These are phyloP conservation scores for Boletus speciosus DNA, from an alignment of 768 basidiomycete species.

Conservation along the genomic window DNA sequence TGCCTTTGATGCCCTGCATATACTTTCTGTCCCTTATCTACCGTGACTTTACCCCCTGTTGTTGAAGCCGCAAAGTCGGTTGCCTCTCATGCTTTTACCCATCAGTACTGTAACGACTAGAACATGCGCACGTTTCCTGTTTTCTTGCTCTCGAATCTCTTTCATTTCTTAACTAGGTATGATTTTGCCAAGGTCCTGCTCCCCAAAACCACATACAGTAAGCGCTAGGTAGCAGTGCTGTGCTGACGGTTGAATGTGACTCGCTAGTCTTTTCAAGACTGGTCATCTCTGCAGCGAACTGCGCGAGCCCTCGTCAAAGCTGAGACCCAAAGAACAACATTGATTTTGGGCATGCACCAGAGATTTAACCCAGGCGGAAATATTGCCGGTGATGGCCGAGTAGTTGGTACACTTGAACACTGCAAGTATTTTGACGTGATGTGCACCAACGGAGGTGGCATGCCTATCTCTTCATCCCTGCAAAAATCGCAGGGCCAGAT, in stretches of 20 bases:
- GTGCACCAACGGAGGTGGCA: not conserved
- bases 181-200: conserved; percentile 26
- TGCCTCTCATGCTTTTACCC: conserved; percentile 15
- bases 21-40: conserved; percentile 11
- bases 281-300: not conserved
- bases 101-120: conserved; percentile 63
- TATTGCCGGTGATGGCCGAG: not conserved
- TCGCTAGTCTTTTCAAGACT: conserved; percentile 7
- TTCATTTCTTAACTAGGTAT: conserved; percentile 31
- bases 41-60: conserved; percentile 9
- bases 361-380: not conserved
- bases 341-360: conserved; percentile 3
- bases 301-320: conserved; percentile 1
- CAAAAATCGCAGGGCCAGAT: conserved; percentile 55
- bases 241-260: conserved; percentile 9
- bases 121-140: conserved; percentile 50
- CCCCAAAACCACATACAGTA: conserved; percentile 16
- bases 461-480: conserved; percentile 64
- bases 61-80: conserved; percentile 20
- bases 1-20: conserved; percentile 26
- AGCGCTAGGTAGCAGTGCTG: conserved; percentile 13
- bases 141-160: conserved; percentile 35
- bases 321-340: conserved; percentile 6
- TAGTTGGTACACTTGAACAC: conserved; percentile 3
- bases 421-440: not conserved